Evolutionary conservation across 1,284 basidiomycete genomes (phyloP).

Genomic region (Fomitopsis palustris): DNA sequence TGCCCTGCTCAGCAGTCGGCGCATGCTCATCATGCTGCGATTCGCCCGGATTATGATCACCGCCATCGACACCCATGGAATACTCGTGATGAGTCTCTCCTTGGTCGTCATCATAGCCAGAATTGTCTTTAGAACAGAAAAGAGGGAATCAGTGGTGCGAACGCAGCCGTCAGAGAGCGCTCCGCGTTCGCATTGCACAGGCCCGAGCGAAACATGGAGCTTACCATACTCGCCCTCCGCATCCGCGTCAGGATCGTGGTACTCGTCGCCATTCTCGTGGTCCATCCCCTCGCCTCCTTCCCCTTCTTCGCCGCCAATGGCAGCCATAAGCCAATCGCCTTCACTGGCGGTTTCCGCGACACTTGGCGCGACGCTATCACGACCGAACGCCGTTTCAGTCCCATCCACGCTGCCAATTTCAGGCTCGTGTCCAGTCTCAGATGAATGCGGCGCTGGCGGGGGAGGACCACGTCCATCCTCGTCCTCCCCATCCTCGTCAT

Average conservation of each 20-base stretch:
- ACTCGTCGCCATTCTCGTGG: constrained; percentile 43
- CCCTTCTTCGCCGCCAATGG: constrained; percentile 64
- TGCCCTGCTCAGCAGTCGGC: constrained; percentile 19
- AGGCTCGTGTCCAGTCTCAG: constrained; percentile 29
- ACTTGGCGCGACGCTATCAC: constrained; percentile 64
- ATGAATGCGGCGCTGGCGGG: constrained; percentile 48
- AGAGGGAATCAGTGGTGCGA: constrained; percentile 53
- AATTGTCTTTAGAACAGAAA: constrained; percentile 42
- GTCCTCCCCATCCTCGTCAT: constrained; percentile 68
- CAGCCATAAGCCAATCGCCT: constrained; percentile 81
- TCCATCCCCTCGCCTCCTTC: constrained; percentile 41
- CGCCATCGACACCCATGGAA: constrained; percentile 25
- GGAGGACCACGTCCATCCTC: constrained; percentile 66
- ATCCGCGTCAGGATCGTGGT: constrained; percentile 30
- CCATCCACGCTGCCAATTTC: constrained; percentile 39
- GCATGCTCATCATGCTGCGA: constrained; percentile 32
- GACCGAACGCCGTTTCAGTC: constrained; percentile 37
- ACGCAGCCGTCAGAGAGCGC: constrained; percentile 27
- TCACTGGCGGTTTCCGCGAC: constrained; percentile 69
- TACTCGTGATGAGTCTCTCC: constrained; percentile 30
- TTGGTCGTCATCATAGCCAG: constrained; percentile 42
- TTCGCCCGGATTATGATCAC: constrained; percentile 22
- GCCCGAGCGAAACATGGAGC: constrained; percentile 32
- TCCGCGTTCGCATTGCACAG: constrained; percentile 29
- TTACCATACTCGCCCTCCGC: constrained; percentile 41